These are phyloP conservation scores for Pyrus pyrifolia DNA, from an alignment of 306 rosid genomes.

Conservation along the genomic window DNA sequence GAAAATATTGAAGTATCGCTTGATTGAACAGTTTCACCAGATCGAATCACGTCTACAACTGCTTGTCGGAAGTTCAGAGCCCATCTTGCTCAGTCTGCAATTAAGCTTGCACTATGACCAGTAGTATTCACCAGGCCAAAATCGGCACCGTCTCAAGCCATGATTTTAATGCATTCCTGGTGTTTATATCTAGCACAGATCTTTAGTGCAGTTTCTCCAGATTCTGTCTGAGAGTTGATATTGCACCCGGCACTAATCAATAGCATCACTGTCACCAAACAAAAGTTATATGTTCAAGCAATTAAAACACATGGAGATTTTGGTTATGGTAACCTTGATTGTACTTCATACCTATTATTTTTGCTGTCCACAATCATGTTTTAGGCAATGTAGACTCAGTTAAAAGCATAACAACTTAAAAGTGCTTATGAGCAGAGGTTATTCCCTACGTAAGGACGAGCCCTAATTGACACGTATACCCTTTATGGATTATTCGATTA, in stretches of 20 bases:
- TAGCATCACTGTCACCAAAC: slow-evolving; percentile 6
- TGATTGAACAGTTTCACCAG: slow-evolving; percentile 31
- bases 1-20: slow-evolving; percentile 34
- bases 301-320: not conserved
- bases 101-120: slow-evolving; percentile 37
- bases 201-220: no score
- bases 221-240: no score
- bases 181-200: no score
- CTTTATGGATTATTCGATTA: not conserved
- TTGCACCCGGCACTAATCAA: slow-evolving; percentile 28
- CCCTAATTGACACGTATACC: no score
- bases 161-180: no score
- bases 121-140: slow-evolving; percentile 36
- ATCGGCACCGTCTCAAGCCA: slow-evolving; percentile 49
- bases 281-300: slow-evolving; percentile 1
- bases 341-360: not conserved
- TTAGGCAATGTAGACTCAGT: not conserved
- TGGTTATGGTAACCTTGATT: not conserved
- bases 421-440: no score
- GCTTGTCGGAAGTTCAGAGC: slow-evolving; percentile 23
- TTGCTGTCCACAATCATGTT: not conserved
- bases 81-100: slow-evolving; percentile 38
- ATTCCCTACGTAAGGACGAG: no score
- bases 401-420: no score
- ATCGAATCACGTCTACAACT: slow-evolving; percentile 29